Base-by-base conservation (phyloP, 31 red algal species). In the Bonnemaisonia californica region DNA sequence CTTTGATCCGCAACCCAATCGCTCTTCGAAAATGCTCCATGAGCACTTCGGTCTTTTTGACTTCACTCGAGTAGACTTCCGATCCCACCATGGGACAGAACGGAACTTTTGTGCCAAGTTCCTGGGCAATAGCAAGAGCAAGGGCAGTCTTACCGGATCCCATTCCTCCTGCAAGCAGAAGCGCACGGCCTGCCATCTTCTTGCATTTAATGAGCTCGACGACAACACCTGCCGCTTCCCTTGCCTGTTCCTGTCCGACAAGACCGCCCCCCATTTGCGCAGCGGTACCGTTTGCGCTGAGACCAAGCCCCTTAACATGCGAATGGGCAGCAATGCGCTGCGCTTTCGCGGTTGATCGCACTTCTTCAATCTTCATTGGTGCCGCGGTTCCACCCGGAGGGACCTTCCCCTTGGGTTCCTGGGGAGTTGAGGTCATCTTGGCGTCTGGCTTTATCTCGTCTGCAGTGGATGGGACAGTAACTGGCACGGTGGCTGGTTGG, bases 11-110 rank as follows among this genome's bases (percentile, higher is more conserved):
- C 70, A 99, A 68, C 41, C 97, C 97, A 69, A 99, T 99, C 13
- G 97, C 97, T 54, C 97, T 76, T 54, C 97, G 77, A 62, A 99
- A 99, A 71, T 93, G 82, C 74, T 95, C 92, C 89, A 91, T 99
- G 19, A 99, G 77, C 5, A 99, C 91, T 60, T 99, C 97, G 21
- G 97, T 95, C 69, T 99, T 99, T 54, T 99, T 99, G 51, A 99
- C 97, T 70, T 99, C 97, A n/a, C 90, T 86, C 0, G 93, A 95
- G 77, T 99, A 99, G 1, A 99, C 97, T 41, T 99, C 97, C 16
- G 93, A 89, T 11, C 93, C 97, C 33, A 94, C 85, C 85, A 99
- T 90, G 3, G 89, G 89, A 86, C 93, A 99, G 56, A 99, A 99
- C 13, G 97, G 97, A 8, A 99, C 87, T 33, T 87, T 87, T n/a